A percentile compares a stretch with the other conserved stretches of the same genome.
phyloP scores from a whole-genome alignment of 257 asterid species.

The Ligustrum vulgare region DNA sequence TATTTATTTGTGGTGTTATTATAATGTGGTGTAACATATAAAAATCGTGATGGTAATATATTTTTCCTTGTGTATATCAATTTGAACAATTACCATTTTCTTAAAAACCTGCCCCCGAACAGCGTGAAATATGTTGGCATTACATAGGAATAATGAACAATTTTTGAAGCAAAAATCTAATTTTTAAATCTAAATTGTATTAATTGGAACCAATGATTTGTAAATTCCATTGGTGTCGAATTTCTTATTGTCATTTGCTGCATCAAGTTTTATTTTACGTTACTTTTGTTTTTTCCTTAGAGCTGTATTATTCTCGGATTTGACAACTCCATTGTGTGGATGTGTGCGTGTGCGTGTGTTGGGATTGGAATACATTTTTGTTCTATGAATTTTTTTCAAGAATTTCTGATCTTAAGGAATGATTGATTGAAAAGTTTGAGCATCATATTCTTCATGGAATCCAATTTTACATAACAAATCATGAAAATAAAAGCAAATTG shows the following conservation, averaged over 20 bases:
- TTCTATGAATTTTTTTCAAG: constrained; percentile 17
- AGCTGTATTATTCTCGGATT: constrained; percentile 50
- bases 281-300: not conserved
- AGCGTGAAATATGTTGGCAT: not conserved
- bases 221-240: not conserved
- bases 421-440: constrained; percentile 26
- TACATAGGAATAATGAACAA: not conserved
- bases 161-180: not conserved
- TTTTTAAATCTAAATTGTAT: not conserved
- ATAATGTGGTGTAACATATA: no score
- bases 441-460: constrained; percentile 39
- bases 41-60: no score
- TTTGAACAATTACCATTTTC: no score
- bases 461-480: constrained; percentile 19
- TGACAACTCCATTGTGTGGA: constrained; percentile 30
- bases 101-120: not conserved
- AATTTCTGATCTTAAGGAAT: constrained; percentile 23
- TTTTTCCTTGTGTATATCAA: no score
- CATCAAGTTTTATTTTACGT: not conserved
- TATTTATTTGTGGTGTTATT: no score
- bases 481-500: constrained; percentile 13
- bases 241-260: not conserved
- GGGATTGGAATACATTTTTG: constrained; percentile 24
- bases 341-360: not conserved
- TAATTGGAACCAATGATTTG: not conserved